phyloP scores from a whole-genome alignment of 495 filamentous ascomycete species.

The Talaromyces borbonicus region DNA sequence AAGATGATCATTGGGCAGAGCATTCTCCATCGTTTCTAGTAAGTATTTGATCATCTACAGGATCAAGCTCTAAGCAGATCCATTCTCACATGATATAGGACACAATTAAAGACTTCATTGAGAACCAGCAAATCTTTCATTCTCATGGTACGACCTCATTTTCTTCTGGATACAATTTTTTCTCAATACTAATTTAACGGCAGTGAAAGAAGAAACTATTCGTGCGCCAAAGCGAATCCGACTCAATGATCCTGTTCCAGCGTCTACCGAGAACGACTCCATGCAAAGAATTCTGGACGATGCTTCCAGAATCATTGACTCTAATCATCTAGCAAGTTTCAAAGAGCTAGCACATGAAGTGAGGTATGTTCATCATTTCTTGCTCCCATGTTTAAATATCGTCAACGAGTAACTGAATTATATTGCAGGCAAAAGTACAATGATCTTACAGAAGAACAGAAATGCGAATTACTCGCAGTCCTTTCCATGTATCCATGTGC shows the following conservation, averaged over 20 bases:
- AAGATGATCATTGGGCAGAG: neutral
- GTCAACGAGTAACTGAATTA: constrained; percentile 11
- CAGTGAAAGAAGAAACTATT: constrained; percentile 8
- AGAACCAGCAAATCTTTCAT: neutral
- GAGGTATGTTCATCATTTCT: constrained; percentile 19
- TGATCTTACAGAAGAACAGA: constrained; percentile 22
- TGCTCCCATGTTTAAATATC: no score
- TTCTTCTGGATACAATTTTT: neutral
- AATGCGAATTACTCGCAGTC: constrained; percentile 22
- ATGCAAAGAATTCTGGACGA: constrained; percentile 14
- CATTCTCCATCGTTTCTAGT: constrained; percentile 2
- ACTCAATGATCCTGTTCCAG: constrained; percentile 6
- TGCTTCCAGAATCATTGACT: constrained; percentile 14
- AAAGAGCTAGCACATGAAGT: constrained; percentile 17
- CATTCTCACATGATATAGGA: neutral
- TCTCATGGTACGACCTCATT: neutral
- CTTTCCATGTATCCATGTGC: constrained; percentile 38
- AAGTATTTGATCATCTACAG: no score
- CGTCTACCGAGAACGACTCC: constrained; percentile 5
- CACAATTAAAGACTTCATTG: neutral
- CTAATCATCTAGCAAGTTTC: constrained; percentile 12
- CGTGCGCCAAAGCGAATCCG: constrained; percentile 23
- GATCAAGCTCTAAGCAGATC: neutral
- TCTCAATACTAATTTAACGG: neutral
- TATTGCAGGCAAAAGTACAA: constrained; percentile 10